Evolutionary conservation across 2,329 filamentous ascomycete genomes (phyloP).

Genomic region (Alternaria sp.): DNA sequence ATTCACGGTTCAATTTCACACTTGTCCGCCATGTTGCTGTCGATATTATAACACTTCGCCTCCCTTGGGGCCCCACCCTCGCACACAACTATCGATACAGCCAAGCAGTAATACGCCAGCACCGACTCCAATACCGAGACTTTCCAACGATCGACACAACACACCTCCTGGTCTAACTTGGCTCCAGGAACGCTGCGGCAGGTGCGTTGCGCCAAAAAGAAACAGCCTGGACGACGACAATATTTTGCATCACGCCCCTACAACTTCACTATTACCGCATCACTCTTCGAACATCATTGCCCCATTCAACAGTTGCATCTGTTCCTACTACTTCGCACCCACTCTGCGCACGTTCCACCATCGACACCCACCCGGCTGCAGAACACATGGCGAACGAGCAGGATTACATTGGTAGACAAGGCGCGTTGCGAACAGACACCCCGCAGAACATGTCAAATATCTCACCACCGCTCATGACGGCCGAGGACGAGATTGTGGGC

Average conservation of each 20-base stretch:
- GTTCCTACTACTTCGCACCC: constrained; percentile 1
- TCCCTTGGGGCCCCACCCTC: constrained; percentile 47
- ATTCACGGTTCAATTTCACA: constrained; percentile 42
- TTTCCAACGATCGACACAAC: constrained; percentile 14
- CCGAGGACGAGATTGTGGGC: constrained; percentile 71
- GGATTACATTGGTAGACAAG: constrained; percentile 35
- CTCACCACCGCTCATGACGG: constrained; percentile 31
- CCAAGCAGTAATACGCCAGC: constrained; percentile 16
- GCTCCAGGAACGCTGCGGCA: constrained; percentile 4
- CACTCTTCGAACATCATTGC: not conserved
- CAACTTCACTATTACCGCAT: constrained; percentile 1
- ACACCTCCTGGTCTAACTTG: constrained; percentile 13
- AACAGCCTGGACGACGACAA: not conserved
- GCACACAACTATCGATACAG: constrained; percentile 21
- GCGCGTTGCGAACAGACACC: constrained; percentile 42
- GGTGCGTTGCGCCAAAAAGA: not conserved
- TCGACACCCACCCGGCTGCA: not conserved
- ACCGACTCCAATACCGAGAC: constrained; percentile 10
- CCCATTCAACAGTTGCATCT: constrained; percentile 1
- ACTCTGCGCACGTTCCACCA: not conserved
- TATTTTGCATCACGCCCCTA: not conserved
- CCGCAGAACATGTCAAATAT: constrained; percentile 38
- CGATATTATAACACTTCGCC: constrained; percentile 49
- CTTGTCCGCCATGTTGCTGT: constrained; percentile 45
- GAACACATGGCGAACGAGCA: constrained; percentile 48